These are phyloP conservation scores for Trypanosoma platydactyli DNA, from an alignment of 208 protist genomes.

Conservation along the genomic window DNA sequence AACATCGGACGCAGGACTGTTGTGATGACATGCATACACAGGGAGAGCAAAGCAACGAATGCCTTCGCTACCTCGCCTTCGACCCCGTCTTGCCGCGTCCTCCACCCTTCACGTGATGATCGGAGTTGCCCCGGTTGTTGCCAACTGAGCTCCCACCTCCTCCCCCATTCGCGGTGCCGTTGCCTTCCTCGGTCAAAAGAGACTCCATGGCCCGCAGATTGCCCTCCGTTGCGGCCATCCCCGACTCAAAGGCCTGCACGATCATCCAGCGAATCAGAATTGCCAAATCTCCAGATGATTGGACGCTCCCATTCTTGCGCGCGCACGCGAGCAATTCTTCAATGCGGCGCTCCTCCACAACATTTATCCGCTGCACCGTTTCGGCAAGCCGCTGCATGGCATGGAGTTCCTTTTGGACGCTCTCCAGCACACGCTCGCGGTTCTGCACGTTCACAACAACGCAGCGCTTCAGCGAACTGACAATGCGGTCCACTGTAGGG, in stretches of 20 bases:
- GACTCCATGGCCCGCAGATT: slow-evolving; percentile 15
- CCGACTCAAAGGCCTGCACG: slow-evolving; percentile 20
- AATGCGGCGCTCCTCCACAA: slow-evolving; percentile 13
- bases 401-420: slow-evolving; percentile 17
- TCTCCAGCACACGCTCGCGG: slow-evolving; percentile 14
- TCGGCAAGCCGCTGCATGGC: slow-evolving; percentile 12
- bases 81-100: no score
- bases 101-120: not conserved
- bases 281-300: slow-evolving; percentile 14
- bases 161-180: not conserved
- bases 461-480: slow-evolving; percentile 18
- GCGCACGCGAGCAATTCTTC: not conserved
- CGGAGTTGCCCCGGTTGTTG: not conserved
- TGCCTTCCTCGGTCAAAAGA: not conserved
- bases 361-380: slow-evolving; percentile 12
- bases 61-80: no score
- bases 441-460: not conserved
- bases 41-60: no score
- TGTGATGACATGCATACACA: no score
- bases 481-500: slow-evolving; percentile 13
- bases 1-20: no score
- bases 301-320: not conserved
- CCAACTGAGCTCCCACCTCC: not conserved
- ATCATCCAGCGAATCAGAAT: slow-evolving; percentile 32
- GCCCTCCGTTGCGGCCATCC: slow-evolving; percentile 11